These are phyloP conservation scores for Crithidia sp. DNA, from an alignment of 208 protist genomes.

Conservation along the genomic window DNA sequence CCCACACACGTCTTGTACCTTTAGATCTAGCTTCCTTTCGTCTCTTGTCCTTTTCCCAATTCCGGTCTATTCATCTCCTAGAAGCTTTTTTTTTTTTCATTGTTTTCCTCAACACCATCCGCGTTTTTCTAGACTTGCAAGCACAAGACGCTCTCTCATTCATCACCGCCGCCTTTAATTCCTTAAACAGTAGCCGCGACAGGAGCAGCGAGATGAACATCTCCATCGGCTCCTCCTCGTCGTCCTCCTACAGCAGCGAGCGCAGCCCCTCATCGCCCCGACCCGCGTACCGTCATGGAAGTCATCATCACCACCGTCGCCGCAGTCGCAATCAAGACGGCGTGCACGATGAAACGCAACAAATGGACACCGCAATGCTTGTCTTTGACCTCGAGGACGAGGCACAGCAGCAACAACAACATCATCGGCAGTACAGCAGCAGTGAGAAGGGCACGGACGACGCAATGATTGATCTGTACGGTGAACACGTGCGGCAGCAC, in stretches of 20 bases:
- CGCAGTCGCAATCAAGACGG: not conserved
- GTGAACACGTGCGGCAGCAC: too few relatives aligned
- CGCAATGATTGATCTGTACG: too few relatives aligned
- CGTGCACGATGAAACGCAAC: not conserved
- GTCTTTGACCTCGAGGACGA: not conserved
- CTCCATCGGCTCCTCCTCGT: conserved; percentile 26
- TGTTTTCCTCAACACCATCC: too few relatives aligned
- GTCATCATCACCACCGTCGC: not conserved
- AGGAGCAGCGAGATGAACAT: conserved; percentile 16
- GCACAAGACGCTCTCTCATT: too few relatives aligned
- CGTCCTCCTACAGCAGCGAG: conserved; percentile 21
- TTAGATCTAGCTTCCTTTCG: too few relatives aligned
- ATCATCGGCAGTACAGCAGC: not conserved
- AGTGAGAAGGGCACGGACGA: not conserved
- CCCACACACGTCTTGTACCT: too few relatives aligned
- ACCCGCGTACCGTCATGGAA: not conserved
- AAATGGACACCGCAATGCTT: not conserved
- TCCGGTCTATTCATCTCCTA: too few relatives aligned
- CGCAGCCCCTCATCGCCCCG: not conserved
- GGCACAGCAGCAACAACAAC: not conserved
- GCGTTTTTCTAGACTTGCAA: not conserved
- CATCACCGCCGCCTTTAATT: not conserved
- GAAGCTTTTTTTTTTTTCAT: too few relatives aligned
- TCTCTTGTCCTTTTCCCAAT: too few relatives aligned
- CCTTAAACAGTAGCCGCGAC: not conserved